A percentile compares a stretch with the other conserved stretches of the same genome.
Conservation (phyloP, 352 stramenopile genomes). For the Globisporangium irregulare region DNA sequence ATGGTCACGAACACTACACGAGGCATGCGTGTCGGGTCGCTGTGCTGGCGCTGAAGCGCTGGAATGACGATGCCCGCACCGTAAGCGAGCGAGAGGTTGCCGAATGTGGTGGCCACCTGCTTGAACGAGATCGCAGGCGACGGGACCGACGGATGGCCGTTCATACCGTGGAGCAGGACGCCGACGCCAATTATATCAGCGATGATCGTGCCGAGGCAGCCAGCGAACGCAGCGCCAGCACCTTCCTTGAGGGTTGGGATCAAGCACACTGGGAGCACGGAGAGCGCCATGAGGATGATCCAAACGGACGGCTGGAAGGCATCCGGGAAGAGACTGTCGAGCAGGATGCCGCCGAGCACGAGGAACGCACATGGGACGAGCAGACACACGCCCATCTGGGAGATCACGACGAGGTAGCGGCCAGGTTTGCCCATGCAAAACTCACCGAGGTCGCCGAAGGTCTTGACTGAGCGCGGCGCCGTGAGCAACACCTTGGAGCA, state of each 20-base stretch:
- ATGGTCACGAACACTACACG: slow-evolving; percentile 50
- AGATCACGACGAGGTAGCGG: slow-evolving; percentile 36
- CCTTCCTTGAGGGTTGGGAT: slow-evolving; percentile 54
- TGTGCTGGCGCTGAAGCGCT: slow-evolving; percentile 48
- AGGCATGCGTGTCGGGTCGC: slow-evolving; percentile 46
- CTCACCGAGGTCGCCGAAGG: too few relatives aligned
- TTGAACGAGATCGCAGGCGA: slow-evolving; percentile 36
- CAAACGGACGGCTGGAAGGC: slow-evolving; percentile 31
- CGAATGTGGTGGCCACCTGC: slow-evolving; percentile 45
- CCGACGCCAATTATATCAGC: slow-evolving; percentile 37
- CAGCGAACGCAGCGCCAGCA: slow-evolving; percentile 40
- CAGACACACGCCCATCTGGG: slow-evolving; percentile 40
- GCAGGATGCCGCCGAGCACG: slow-evolving; percentile 39
- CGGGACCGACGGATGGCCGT: slow-evolving; percentile 34
- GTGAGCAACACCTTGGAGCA: slow-evolving; percentile 45
- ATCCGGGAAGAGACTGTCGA: slow-evolving; percentile 45
- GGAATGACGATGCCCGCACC: slow-evolving; percentile 52
- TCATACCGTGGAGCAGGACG: slow-evolving; percentile 46
- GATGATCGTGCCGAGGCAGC: slow-evolving; percentile 45
- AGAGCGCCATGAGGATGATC: slow-evolving; percentile 54
- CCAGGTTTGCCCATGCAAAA: too few relatives aligned
- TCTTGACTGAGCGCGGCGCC: slow-evolving; percentile 33
- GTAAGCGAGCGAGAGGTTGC: slow-evolving; percentile 49
- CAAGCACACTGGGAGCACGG: slow-evolving; percentile 36
- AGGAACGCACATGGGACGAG: slow-evolving; percentile 43